These are phyloP conservation scores for Apiospora aurea DNA, from an alignment of 2,329 filamentous ascomycete species.

Conservation along the genomic window DNA sequence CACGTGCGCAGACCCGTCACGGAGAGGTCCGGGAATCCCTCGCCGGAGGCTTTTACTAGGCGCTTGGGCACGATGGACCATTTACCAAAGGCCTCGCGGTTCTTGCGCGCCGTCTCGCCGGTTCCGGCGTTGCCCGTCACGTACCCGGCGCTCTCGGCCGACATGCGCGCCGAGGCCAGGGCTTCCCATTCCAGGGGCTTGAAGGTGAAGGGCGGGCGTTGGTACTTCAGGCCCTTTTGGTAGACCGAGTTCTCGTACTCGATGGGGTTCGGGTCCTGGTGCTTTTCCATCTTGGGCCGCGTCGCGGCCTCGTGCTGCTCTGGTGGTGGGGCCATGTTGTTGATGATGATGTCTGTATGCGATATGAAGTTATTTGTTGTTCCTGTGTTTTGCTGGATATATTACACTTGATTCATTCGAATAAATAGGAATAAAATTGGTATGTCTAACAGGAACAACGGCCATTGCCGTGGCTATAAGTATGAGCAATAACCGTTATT, in stretches of 20 bases:
- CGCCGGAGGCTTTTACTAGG: constrained; percentile 29
- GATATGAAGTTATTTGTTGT: background rate
- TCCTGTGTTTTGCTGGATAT: background rate
- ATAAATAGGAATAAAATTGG: background rate
- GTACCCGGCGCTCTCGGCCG: constrained; percentile 36
- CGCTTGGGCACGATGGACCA: constrained; percentile 37
- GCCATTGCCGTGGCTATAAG: background rate
- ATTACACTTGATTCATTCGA: background rate
- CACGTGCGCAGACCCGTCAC: constrained; percentile 29
- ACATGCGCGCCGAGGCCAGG: constrained; percentile 36
- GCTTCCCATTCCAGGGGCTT: constrained; percentile 38
- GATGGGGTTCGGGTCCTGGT: constrained; percentile 32
- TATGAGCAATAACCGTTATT: background rate
- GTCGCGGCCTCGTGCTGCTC: constrained; percentile 16
- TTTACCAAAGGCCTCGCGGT: constrained; percentile 34
- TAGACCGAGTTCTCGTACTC: constrained; percentile 33
- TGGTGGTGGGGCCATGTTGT: background rate
- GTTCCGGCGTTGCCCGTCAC: constrained; percentile 36
- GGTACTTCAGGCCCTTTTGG: constrained; percentile 34
- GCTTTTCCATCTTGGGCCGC: constrained; percentile 26
- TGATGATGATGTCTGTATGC: background rate
- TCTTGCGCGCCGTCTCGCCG: constrained; percentile 37
- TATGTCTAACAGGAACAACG: background rate
- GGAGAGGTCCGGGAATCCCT: constrained; percentile 31
- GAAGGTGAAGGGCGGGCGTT: constrained; percentile 38